Evolutionary conservation across 768 basidiomycete genomes (phyloP), one percentile per base, ranked within the genome.

Genomic region (Podaxis rugospora): DNA sequence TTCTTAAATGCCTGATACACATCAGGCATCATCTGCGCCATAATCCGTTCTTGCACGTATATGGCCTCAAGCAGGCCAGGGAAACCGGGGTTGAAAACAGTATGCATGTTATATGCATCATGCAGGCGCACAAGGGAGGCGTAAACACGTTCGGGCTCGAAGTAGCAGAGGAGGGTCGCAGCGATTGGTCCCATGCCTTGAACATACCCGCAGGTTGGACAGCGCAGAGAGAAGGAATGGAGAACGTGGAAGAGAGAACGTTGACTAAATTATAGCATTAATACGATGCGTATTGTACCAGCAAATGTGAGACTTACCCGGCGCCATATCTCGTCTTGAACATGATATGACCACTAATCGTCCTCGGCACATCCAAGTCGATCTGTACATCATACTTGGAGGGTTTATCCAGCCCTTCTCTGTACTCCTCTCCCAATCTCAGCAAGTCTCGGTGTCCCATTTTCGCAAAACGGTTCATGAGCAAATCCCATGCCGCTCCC

Each of bases 111-210:
- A 72, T 96, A 98, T 14, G 83, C 79, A 72, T 94, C 90, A 72
- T 98, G 96, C 6, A 99, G 75, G n/a, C 88, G 86, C 47, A 94
- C 88, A 49, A 98, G 82, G 27, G 87, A 82, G 3, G 89, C 85
- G 69, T 95, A 97, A 4, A 87, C 90, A 55, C 87, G 88, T 75
- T 94, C 92, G 6, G 97, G 93, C 64, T 89, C 88, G 70, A 94
- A 89, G 72, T 98, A 98, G 75, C 91, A 95, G 11, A 98, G 82
- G 21, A 99, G 80, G 1, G 95, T 98, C 0, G 95, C 92, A 0
- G 96, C 93, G 60, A 99, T 92, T 5, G 96, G 92, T 1, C 97
- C 95, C 97, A 99, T 99, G 62, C 97, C 97, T 75, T 99, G 97
- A 42, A 95, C 95, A 71, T 99, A 99, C 14, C 96, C 96, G 63